phyloP scores from a whole-genome alignment of 176 grass and related monocot genomes.

The Oropetium thomaeum region DNA sequence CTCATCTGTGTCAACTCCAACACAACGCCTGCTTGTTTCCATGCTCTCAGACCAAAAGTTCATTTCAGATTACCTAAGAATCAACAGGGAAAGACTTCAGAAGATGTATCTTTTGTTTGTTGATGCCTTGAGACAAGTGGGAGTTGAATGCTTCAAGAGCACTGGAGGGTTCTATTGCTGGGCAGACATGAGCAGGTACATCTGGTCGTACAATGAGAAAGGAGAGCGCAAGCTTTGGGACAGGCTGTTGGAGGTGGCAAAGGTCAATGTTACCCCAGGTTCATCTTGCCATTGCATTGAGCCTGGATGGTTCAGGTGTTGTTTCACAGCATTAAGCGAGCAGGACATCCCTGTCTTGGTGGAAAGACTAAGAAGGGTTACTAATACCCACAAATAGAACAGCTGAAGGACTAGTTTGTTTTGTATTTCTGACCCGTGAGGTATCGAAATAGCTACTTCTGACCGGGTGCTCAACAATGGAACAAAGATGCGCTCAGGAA shows the following conservation, averaged over 20 bases:
- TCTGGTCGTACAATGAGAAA: constrained; percentile 82
- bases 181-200: constrained; percentile 93
- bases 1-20: constrained; percentile 74
- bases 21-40: constrained; percentile 61
- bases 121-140: constrained; percentile 64
- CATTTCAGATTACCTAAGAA: constrained; percentile 59
- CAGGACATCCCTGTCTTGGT: constrained; percentile 78
- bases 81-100: constrained; percentile 55
- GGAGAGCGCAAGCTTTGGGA: constrained; percentile 84
- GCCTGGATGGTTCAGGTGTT: constrained; percentile 91
- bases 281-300: constrained; percentile 98
- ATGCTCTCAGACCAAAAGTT: constrained; percentile 87
- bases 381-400: constrained; percentile 29
- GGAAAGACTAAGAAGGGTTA: constrained; percentile 71
- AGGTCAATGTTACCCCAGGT: constrained; percentile 82
- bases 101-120: constrained; percentile 58
- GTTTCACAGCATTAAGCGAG: constrained; percentile 75
- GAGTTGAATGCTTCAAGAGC: constrained; percentile 74
- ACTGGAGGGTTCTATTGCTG: constrained; percentile 93
- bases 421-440: background rate
- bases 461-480: background rate
- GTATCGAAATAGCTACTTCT: constrained; percentile 22
- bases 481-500: background rate
- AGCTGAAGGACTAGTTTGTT: background rate
- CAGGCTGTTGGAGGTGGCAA: constrained; percentile 69